A percentile compares a stretch with the other conserved stretches of the same genome.
phyloP scores from a whole-genome alignment of 441 rosid genomes.

The Brassica hybrid region DNA sequence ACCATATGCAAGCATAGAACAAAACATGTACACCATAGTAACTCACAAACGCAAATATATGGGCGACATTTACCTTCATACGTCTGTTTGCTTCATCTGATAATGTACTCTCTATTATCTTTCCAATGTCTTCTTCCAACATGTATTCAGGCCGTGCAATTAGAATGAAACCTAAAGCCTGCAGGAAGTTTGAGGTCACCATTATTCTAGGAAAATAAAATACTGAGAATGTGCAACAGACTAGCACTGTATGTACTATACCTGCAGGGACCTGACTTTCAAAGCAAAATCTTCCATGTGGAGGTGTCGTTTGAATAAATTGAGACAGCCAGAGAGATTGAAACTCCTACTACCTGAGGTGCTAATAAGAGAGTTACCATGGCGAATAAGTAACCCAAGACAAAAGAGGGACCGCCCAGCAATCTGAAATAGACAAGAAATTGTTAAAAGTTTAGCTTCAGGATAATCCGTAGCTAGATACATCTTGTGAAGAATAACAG shows the following conservation, averaged over 20 bases:
- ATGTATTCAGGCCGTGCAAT: conserved; percentile 96
- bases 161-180: conserved; percentile 97
- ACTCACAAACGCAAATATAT: conserved; percentile 10
- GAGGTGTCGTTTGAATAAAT: conserved; percentile 83
- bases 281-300: conserved; percentile 75
- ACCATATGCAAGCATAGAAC: conserved; percentile 30
- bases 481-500: conserved; percentile 9
- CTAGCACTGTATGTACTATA: conserved; percentile 42
- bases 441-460: conserved; percentile 47
- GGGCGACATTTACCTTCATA: conserved; percentile 70
- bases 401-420: conserved; percentile 96
- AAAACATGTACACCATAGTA: conserved; percentile 24
- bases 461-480: conserved; percentile 8
- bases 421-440: conserved; percentile 55
- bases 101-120: conserved; percentile 82
- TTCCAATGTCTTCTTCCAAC: conserved; percentile 94
- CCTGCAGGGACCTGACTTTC: conserved; percentile 98
- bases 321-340: conserved; percentile 67
- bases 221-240: conserved; percentile 28
- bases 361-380: conserved; percentile 79
- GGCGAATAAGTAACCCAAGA: conserved; percentile 97
- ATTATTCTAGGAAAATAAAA: conserved; percentile 32
- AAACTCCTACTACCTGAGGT: conserved; percentile 57
- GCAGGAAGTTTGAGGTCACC: conserved; percentile 41
- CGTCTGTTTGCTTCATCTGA: conserved; percentile 75